Evolutionary conservation across 1,284 basidiomycete genomes (phyloP), one percentile per base, ranked within the genome.

Genomic region (Microbotryum lychnidis-dioicae): DNA sequence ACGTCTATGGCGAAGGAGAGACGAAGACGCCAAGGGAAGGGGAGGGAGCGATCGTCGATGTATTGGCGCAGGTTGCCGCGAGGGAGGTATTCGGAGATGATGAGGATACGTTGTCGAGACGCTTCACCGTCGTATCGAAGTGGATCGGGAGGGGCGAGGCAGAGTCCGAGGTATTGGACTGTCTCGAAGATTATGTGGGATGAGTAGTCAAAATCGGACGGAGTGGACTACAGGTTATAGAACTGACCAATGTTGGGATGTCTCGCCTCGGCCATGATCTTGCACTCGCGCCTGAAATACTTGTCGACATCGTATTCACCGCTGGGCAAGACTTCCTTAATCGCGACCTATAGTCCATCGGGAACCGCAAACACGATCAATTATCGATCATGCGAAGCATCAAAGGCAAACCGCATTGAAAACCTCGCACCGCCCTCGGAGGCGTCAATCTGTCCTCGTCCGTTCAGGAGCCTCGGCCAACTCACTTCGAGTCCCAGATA

Each of bases 261-360:
- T 1, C 62, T 54, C 10, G 61, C 62, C 49, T 72, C 66, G 80
- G 91, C 91, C 90, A 97, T 93, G 50, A 97, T 83, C 33, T 90
- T 83, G 87, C 92, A 96, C 80, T 98, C 94, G 44, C 94, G 83
- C 73, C 94, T 91, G 76, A 97, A 96, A 78, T 97, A 97, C 77
- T 98, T 98, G 72, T 87, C 83, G 29, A 97, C 78, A 58, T 72
- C 67, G 59, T 73, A 73, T 29, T 73, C 72, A 10, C 58, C 63
- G 27, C 62, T 64, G n/a, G 61, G 58, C 42, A 73, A 50, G 16
- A 73, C 71, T 56, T 73, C 71, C 55, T 65, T 65, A 59, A 68
- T 61, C 16, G 67, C 67, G 47, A 69, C 63, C 8, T 47, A n/a
- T 2, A 1, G 27, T 16, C 16, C 18, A 42, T 18, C 14, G 27